Conservation (phyloP, 805 yeast species). For the Scheffersomyces stipitis region DNA sequence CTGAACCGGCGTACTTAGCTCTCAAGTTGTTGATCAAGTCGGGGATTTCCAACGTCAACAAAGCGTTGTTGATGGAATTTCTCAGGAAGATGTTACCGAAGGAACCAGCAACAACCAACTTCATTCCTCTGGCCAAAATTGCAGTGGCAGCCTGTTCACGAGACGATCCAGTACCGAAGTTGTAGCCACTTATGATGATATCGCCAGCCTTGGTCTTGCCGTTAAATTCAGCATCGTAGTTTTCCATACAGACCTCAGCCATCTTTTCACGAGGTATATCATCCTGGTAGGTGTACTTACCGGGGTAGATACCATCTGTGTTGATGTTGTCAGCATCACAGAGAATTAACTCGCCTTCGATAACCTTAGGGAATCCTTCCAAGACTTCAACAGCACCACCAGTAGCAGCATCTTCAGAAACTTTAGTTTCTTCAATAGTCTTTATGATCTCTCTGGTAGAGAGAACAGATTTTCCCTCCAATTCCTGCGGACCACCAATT, state of each 20-base stretch:
- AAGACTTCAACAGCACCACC: constrained; percentile 62
- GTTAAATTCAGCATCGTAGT: constrained; percentile 89
- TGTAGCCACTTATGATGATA: constrained; percentile 87
- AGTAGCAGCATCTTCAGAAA: constrained; percentile 33
- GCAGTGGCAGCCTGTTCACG: constrained; percentile 99
- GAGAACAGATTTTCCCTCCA: constrained; percentile 51
- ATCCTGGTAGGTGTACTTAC: constrained; percentile 98
- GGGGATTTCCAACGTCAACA: constrained; percentile 91
- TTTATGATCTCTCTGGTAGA: constrained; percentile 53
- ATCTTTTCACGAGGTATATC: constrained; percentile 91
- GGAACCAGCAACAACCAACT: constrained; percentile 92
- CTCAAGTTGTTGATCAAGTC: constrained; percentile 76
- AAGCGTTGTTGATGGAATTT: constrained; percentile 94
- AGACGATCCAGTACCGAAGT: constrained; percentile 97
- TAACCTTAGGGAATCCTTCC: constrained; percentile 86
- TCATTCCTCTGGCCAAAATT: constrained; percentile 89
- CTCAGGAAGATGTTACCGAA: constrained; percentile 96
- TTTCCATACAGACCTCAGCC: constrained; percentile 99
- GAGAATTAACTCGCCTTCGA: constrained; percentile 87
- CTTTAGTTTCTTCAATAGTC: constrained; percentile 26
- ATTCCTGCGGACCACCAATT: constrained; percentile 90
- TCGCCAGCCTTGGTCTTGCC: constrained; percentile 81
- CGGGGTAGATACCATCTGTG: constrained; percentile 99
- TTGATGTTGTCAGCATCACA: constrained; percentile 97
- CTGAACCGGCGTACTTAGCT: constrained; percentile 53